Evolutionary conservation across 2,329 filamentous ascomycete species (phyloP).

Genomic region (Fusarium marasasianum): DNA sequence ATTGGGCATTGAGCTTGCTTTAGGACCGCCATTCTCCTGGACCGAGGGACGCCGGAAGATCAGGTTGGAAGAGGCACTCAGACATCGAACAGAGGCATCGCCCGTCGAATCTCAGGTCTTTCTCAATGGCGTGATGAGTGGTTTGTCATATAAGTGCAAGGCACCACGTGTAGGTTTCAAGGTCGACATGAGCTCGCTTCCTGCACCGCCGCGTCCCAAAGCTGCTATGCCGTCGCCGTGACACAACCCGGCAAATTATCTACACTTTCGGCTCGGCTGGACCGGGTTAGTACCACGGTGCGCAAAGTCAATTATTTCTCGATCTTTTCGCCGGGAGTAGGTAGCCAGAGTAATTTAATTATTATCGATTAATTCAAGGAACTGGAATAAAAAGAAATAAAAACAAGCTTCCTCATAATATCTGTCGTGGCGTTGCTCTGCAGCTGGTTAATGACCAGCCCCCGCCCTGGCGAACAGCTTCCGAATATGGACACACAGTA

Average conservation of each 20-base stretch:
- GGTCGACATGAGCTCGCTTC: not conserved
- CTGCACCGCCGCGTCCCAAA: fast-evolving
- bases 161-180: fast-evolving
- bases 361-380: too few relatives aligned
- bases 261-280: not conserved
- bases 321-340: fast-evolving
- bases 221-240: fast-evolving
- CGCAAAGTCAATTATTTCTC: fast-evolving
- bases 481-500: not conserved
- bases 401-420: too few relatives aligned
- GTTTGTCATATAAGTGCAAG: not conserved
- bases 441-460: not conserved
- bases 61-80: fast-evolving
- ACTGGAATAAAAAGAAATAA: too few relatives aligned
- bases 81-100: not conserved
- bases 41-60: not conserved
- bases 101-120: not conserved
- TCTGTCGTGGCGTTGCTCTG: not conserved
- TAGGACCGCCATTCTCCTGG: constrained; percentile 21
- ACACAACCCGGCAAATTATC: fast-evolving
- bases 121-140: not conserved
- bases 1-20: constrained; percentile 14
- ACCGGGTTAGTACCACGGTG: fast-evolving
- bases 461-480: not conserved
- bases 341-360: too few relatives aligned